Evolutionary conservation across 1,284 basidiomycete genomes (phyloP).

Genomic region (Hemileccinum hortonii): DNA sequence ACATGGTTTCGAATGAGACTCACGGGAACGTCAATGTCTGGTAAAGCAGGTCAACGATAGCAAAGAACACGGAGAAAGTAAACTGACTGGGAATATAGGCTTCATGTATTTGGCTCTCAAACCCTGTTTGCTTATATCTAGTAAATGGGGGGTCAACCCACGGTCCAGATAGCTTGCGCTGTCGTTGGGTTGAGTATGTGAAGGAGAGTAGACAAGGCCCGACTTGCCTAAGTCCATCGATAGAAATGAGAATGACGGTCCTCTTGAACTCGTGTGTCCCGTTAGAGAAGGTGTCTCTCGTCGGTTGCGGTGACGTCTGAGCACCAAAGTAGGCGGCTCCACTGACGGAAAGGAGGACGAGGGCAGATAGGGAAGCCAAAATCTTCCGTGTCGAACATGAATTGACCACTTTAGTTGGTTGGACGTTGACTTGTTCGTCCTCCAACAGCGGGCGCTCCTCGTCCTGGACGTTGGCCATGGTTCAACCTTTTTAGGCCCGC

Average conservation of each 20-base stretch:
- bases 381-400: conserved; percentile 11
- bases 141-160: conserved; percentile 76
- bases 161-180: conserved; percentile 84
- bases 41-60: conserved; percentile 4
- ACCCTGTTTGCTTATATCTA: conserved; percentile 76
- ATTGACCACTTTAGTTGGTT: background rate
- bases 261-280: conserved; percentile 77
- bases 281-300: conserved; percentile 45
- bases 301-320: conserved; percentile 2
- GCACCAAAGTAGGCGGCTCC: conserved; percentile 13
- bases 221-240: conserved; percentile 77
- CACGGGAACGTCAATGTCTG: conserved; percentile 89
- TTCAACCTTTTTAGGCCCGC: no score
- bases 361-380: conserved; percentile 11
- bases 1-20: conserved; percentile 32
- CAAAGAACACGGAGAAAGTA: background rate
- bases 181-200: conserved; percentile 6
- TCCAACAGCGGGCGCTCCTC: conserved; percentile 24
- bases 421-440: conserved; percentile 8
- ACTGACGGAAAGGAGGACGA: conserved; percentile 19
- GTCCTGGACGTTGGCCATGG: conserved; percentile 18
- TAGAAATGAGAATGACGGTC: conserved; percentile 82
- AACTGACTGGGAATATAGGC: conserved; percentile 80
- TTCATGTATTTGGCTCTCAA: conserved; percentile 83
- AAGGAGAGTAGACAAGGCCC: background rate